Base-by-base conservation (phyloP, 208 protist species). In the Trypanosoma scelopori region DNA sequence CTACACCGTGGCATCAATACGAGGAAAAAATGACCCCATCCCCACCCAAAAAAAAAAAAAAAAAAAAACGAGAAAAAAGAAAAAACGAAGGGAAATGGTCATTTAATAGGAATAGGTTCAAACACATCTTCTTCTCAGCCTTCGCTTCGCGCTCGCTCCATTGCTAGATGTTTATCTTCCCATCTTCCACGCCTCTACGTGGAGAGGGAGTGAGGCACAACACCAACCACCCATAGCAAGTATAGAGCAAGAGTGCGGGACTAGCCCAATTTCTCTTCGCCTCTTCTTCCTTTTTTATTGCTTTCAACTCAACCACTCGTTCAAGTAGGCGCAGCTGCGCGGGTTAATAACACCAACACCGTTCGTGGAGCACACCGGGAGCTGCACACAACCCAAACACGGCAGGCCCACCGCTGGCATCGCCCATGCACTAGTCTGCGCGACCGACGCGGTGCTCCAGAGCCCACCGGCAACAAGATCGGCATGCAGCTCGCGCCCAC, bases 381-480 rank as follows among this genome's bases (percentile, higher is more conserved):
- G 75, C 63, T 84, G 84, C 15, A 86, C 77, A 51, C 89, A 95
- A 3, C 89, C 84, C 32, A 95, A 47, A 47, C 89, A 95, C 9
- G 86, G 85, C 46, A 89, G 78, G 7, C 83, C 88, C 16, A 91
- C 69, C 18, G 85, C 88, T 5, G 88, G 79, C 81, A 90, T 85
- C 35, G 72, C 52, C 83, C 84, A 89, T 42, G 70, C 68, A 52
- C 52, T 70, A 1, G 65, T 55, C 16, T 68, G 65, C 47, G 67
- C 65, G 9, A 71, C 43, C 4, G 42, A 16, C 27, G 59, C 68
- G 1, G 50, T 42, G 13, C 2, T 22, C 57, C 68, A 67, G 18
- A 48, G n/a, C 23, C 32, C 51, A 60, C 41, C 48, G n/a, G 53
- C 42, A 46, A 32, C 18, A 55, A 58, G 16, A 39, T 56, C 55